A percentile compares a stretch with the other conserved stretches of the same genome.
Evolutionary conservation across 2,329 filamentous ascomycete species (phyloP).

Genomic region (Pseudogymnoascus sp.): DNA sequence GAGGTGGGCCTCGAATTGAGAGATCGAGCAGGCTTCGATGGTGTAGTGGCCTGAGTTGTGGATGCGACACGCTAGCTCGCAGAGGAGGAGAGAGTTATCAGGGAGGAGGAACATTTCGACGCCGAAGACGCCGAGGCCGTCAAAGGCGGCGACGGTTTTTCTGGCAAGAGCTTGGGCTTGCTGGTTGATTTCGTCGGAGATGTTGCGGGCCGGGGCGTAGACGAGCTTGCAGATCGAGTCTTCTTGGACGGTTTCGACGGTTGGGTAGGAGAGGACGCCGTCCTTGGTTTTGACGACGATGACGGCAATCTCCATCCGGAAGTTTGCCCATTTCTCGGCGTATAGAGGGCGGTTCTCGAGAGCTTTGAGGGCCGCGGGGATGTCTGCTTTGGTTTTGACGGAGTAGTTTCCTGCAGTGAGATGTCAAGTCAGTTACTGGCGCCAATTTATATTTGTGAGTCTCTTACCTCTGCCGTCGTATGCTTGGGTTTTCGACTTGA

Average conservation of each 20-base stretch:
- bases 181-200: slow-evolving; percentile 52
- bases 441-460: neutral
- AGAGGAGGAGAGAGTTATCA: slow-evolving; percentile 61
- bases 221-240: slow-evolving; percentile 92
- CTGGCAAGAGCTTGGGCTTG: slow-evolving; percentile 70
- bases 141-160: slow-evolving; percentile 70
- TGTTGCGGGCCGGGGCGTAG: slow-evolving; percentile 72
- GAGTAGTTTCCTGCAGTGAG: slow-evolving; percentile 51
- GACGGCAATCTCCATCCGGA: slow-evolving; percentile 80
- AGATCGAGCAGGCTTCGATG: slow-evolving; percentile 83
- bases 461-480: slow-evolving; percentile 77
- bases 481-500: slow-evolving; percentile 83
- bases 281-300: slow-evolving; percentile 92
- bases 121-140: slow-evolving; percentile 88
- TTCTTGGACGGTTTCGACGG: slow-evolving; percentile 90
- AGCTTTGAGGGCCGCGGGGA: slow-evolving; percentile 59
- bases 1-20: slow-evolving; percentile 87
- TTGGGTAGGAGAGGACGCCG: slow-evolving; percentile 67
- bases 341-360: slow-evolving; percentile 70
- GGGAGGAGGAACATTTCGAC: slow-evolving; percentile 89
- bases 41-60: slow-evolving; percentile 96
- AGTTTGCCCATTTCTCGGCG: slow-evolving; percentile 82
- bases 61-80: slow-evolving; percentile 70
- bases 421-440: neutral
- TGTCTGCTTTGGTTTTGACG: slow-evolving; percentile 51